Percentiles rank a stretch among this genome's conserved stretches.
phyloP scores from a whole-genome alignment of 495 filamentous ascomycete genomes.

The Trichoderma gamsii region DNA sequence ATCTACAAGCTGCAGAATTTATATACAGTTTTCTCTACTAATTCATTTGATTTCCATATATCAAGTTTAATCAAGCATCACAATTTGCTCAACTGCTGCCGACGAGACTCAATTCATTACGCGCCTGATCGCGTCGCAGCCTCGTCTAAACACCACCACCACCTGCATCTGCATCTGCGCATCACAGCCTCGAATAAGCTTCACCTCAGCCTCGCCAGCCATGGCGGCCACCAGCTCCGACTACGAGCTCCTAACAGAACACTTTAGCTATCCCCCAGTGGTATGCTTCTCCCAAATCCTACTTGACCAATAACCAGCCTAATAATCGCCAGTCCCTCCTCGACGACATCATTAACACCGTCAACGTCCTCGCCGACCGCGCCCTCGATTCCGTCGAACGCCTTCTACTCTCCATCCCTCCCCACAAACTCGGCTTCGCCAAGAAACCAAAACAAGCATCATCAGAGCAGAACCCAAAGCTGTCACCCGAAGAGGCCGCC shows the following conservation, averaged over 20 bases:
- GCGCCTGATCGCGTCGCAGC: constrained; percentile 18
- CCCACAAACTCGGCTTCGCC: constrained; percentile 69
- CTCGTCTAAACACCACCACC: not conserved
- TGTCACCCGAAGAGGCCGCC: constrained; percentile 46
- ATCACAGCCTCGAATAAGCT: constrained; percentile 2
- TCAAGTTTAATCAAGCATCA: too few relatives aligned
- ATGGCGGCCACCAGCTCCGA: constrained; percentile 49
- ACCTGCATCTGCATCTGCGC: not conserved
- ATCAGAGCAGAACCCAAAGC: constrained; percentile 40
- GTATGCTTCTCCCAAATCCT: constrained; percentile 45
- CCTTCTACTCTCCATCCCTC: constrained; percentile 65
- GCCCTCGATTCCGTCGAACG: constrained; percentile 78
- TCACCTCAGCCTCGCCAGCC: constrained; percentile 19
- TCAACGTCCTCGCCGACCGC: constrained; percentile 83
- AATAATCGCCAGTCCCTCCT: constrained; percentile 61
- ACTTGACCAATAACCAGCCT: constrained; percentile 14
- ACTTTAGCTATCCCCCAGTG: constrained; percentile 88
- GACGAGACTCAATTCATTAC: not conserved
- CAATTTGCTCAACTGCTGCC: too few relatives aligned
- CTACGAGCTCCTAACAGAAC: constrained; percentile 84
- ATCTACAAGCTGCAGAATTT: too few relatives aligned
- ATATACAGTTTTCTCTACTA: too few relatives aligned
- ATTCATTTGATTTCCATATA: too few relatives aligned
- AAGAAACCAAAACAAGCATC: constrained; percentile 25
- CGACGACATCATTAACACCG: constrained; percentile 94